Conservation (phyloP, 768 basidiomycete genomes). For the Cyathus striatus region DNA sequence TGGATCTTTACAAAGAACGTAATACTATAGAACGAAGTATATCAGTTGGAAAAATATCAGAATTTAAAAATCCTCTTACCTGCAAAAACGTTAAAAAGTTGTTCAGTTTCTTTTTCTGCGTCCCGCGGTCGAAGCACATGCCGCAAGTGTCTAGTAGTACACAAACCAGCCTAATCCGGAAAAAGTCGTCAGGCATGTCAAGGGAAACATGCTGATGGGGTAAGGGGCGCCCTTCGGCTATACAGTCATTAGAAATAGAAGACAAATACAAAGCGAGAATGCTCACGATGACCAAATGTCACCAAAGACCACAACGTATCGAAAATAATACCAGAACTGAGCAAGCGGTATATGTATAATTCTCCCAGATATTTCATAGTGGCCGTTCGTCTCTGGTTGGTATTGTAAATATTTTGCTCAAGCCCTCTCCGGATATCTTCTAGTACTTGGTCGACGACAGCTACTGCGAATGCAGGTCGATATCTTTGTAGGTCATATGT, state of each 20-base stretch:
- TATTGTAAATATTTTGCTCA: slow-evolving; percentile 92
- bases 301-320: slow-evolving; percentile 93
- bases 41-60: no score
- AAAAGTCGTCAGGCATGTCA: slow-evolving; percentile 95
- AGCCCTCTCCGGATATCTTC: slow-evolving; percentile 89
- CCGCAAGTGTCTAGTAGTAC: slow-evolving; percentile 93
- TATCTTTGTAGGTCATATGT: slow-evolving; percentile 94
- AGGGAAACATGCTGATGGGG: slow-evolving; percentile 70
- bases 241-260: background rate
- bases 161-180: slow-evolving; percentile 88
- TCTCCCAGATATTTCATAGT: slow-evolving; percentile 95
- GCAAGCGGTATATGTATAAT: slow-evolving; percentile 90
- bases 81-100: slow-evolving; percentile 92
- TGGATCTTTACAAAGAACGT: slow-evolving; percentile 82
- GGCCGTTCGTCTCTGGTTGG: slow-evolving; percentile 89
- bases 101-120: slow-evolving; percentile 89
- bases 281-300: slow-evolving; percentile 94
- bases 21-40: slow-evolving; percentile 66
- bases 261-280: background rate
- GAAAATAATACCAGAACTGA: slow-evolving; percentile 87
- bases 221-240: slow-evolving; percentile 86
- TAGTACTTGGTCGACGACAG: slow-evolving; percentile 89
- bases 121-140: slow-evolving; percentile 95
- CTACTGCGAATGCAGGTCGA: slow-evolving; percentile 82
- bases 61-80: slow-evolving; percentile 42